A percentile compares a stretch with the other conserved stretches of the same genome.
Evolutionary conservation across 345 rosid genomes (phyloP).

Genomic region (Brassica juncea): DNA sequence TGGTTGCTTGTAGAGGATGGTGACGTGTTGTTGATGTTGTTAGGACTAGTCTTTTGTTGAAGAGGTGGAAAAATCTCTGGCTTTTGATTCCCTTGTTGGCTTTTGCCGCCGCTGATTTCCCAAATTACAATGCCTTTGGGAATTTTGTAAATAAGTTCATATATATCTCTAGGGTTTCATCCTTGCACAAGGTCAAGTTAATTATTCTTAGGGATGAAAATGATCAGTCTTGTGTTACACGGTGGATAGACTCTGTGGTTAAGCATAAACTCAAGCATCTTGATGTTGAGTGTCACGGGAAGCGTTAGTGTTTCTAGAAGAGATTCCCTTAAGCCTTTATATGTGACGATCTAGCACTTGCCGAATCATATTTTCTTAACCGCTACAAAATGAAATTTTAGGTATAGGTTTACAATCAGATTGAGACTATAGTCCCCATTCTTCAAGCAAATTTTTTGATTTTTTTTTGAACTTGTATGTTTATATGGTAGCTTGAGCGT

Average conservation of each 20-base stretch:
- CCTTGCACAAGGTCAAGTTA: not conserved
- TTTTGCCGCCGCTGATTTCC: not conserved
- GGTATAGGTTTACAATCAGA: not conserved
- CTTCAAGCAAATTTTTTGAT: not conserved
- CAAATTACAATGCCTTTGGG: not conserved
- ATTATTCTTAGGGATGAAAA: not conserved
- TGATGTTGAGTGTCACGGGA: not conserved
- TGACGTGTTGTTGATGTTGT: conserved; percentile 46
- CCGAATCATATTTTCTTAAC: not conserved
- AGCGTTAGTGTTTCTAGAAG: not conserved
- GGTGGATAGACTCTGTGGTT: not conserved
- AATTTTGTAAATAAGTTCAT: not conserved
- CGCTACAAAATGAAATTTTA: not conserved
- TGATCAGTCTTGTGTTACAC: not conserved
- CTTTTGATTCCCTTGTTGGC: not conserved
- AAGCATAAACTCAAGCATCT: no score
- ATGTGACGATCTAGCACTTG: not conserved
- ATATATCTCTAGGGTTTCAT: not conserved
- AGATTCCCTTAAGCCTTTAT: not conserved
- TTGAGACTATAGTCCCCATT: not conserved
- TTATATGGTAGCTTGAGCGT: not conserved
- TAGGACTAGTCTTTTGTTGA: conserved; percentile 26
- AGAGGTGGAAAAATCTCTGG: conserved; percentile 40
- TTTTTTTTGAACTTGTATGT: not conserved
- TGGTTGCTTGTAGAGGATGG: conserved; percentile 84